Conservation (phyloP, 78 protist species). For the Emiliania huxleyi region DNA sequence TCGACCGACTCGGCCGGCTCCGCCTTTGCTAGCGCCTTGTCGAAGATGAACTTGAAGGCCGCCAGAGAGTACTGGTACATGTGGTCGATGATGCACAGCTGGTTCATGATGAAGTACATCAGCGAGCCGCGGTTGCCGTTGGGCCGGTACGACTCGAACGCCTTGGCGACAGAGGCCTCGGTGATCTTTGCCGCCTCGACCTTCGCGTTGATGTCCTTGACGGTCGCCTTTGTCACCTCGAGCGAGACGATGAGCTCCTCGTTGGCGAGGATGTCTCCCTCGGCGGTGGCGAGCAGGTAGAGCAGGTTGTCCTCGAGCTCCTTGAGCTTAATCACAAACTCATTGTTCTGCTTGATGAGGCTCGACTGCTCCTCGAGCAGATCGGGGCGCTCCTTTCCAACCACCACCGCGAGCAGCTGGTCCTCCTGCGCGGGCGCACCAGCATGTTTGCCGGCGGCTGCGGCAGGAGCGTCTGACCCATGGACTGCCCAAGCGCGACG, state of each 20-base stretch:
- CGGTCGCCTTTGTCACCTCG: constrained; percentile 69
- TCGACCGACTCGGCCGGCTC: background rate
- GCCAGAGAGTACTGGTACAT: constrained; percentile 77
- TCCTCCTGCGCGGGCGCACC: constrained; percentile 76
- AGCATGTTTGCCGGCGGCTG: constrained; percentile 43
- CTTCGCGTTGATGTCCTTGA: constrained; percentile 68
- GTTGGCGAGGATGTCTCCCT: constrained; percentile 79
- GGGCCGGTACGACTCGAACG: constrained; percentile 71
- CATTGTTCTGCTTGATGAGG: constrained; percentile 69
- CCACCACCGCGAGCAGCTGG: constrained; percentile 87
- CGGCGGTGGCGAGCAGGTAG: constrained; percentile 56
- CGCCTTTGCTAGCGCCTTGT: constrained; percentile 66
- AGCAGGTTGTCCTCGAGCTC: constrained; percentile 72
- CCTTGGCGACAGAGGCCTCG: constrained; percentile 51
- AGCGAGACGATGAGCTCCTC: constrained; percentile 72
- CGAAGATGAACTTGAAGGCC: constrained; percentile 71
- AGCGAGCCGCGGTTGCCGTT: constrained; percentile 79
- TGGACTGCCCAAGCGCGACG: constrained; percentile 46
- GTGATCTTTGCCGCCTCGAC: constrained; percentile 57
- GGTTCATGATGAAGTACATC: constrained; percentile 77
- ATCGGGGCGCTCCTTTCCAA: constrained; percentile 82
- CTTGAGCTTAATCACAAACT: constrained; percentile 57
- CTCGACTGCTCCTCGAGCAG: constrained; percentile 58
- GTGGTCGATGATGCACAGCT: constrained; percentile 64
- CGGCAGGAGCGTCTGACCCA: constrained; percentile 63